Evolutionary conservation across 108 stramenopile genomes (phyloP), one percentile per base, ranked within the genome.

Genomic region (Cyclotella cryptica): DNA sequence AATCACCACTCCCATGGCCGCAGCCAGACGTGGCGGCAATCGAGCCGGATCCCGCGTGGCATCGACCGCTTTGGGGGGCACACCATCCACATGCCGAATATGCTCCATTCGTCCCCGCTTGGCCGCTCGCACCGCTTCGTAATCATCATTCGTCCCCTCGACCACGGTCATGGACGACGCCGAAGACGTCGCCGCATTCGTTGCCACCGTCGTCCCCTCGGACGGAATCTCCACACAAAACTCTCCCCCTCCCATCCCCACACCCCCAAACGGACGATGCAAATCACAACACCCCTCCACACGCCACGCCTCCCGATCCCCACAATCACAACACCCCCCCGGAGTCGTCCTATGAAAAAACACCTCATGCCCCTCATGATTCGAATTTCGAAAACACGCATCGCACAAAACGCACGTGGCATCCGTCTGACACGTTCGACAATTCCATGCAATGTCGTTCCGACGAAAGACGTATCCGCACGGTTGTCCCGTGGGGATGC

Each of bases 301-400:
- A 22, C 85, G 86, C 98, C 98, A 99, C 18, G 98, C 98, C 77
- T 99, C 98, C 6, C 85, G 71, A 80, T 99, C 98, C n/a, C 99
- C 99, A 71, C 99, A 99, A 87, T 99, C 99, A 69, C 99, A 99
- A 83, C 99, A 99, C 51, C 99, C 99, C 19, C 98, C 98, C 15
- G 98, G 97, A 21, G 83, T 88, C 28, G 98, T 97, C 45, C 95
- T 87, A 80, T 99, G 98, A 81, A 99, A 99, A 62, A 91, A 95
- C 45, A 99, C 99, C 77, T 99, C 96, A 75, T 99, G 98, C 4
- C 98, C 98, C 19, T 88, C 86, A 76, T 99, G 99, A 77, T 98
- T 86, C 15, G 84, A 86, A 22, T 87, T 64, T 24, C 90, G 91
- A 78, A 98, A 99, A 81, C 99, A 99, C 13, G 67, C 40, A 64